Percentiles rank a stretch among this genome's conserved stretches.
These are phyloP conservation scores for Tylopilus intermedius DNA, from an alignment of 768 basidiomycete genomes.

Conservation along the genomic window DNA sequence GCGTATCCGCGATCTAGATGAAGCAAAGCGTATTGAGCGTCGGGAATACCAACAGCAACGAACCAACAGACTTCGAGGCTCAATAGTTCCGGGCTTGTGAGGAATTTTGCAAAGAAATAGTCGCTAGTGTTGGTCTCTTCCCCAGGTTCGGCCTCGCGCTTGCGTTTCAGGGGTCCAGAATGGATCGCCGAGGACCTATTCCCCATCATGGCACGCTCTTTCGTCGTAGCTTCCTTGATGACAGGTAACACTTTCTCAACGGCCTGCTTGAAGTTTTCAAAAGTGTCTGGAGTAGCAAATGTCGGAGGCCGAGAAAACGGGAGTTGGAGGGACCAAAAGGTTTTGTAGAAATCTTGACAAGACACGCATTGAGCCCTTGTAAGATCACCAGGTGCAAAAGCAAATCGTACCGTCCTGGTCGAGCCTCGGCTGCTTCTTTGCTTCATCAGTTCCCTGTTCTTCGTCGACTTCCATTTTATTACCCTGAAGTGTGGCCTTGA, in stretches of 20 bases:
- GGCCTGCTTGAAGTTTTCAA: constrained; percentile 63
- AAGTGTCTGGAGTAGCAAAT: constrained; percentile 53
- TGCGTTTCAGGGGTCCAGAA: constrained; percentile 49
- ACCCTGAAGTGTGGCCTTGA: constrained; percentile 31
- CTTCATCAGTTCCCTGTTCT: constrained; percentile 22
- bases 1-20: constrained; percentile 75
- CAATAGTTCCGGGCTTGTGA: constrained; percentile 81
- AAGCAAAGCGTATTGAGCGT: constrained; percentile 10
- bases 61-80: constrained; percentile 69
- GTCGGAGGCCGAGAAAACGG: constrained; percentile 77
- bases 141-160: constrained; percentile 56
- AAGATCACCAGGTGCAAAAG: background rate
- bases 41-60: background rate
- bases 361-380: constrained; percentile 2
- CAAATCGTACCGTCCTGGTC: constrained; percentile 58
- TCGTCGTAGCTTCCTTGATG: constrained; percentile 81
- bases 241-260: constrained; percentile 71
- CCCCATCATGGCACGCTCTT: constrained; percentile 86
- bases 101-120: constrained; percentile 91
- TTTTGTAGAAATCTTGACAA: constrained; percentile 68
- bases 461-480: constrained; percentile 66
- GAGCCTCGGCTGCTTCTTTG: constrained; percentile 36
- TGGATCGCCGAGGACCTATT: constrained; percentile 45
- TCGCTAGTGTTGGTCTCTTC: constrained; percentile 52
- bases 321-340: constrained; percentile 86